Evolutionary conservation across 2,329 filamentous ascomycete genomes (phyloP), one percentile per base, ranked within the genome.

Genomic region (Colletotrichum cordylinicola): DNA sequence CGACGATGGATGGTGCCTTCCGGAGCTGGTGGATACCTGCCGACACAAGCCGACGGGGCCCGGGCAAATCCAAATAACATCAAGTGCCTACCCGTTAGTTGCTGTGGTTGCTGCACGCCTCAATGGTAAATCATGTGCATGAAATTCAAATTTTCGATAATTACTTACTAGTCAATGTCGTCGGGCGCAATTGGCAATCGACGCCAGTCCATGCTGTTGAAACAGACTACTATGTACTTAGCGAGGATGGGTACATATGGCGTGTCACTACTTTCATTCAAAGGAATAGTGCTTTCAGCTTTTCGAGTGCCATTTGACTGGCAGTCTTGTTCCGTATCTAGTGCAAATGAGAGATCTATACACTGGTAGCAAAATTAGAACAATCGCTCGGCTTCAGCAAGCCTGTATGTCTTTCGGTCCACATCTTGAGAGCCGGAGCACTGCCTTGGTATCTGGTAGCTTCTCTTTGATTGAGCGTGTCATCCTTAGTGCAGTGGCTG

Each of bases 401-500:
- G 43, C n/a, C 10, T 52, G 43, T 52, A 1, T 21, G n/a, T 37
- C 9, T 10, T 43, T n/a, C 39, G n/a, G n/a, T 21, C n/a, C 43
- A 21, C 21, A 8, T 52, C 43, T 52, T 8, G 12, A 8, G 10
- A 52, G 12, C 43, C 1, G n/a, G 2, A 2, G n/a, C 12, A 48
- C 2, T n/a, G n/a, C 43, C 43, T 13, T 48, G 43, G n/a, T 48
- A 48, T 43, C 39, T n/a, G 39, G 24, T 27, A 35, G 33, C 33
- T 15, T 93, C 92, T 94, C 93, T 94, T 93, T 93, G 92, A 91
- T 92, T 91, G 89, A 93, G 92, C 93, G 93, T 96, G 94, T 96
- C 94, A 96, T 96, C 94, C 94, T 96, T 96, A 96, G 94, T 92
- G 90, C 91, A 93, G 2, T 33, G 31, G n/a, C n/a, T 52, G n/a